Percentiles rank a stretch among this genome's conserved stretches.
Conservation (phyloP, 176 grass and related monocot genomes). For the Carex littledalei region DNA sequence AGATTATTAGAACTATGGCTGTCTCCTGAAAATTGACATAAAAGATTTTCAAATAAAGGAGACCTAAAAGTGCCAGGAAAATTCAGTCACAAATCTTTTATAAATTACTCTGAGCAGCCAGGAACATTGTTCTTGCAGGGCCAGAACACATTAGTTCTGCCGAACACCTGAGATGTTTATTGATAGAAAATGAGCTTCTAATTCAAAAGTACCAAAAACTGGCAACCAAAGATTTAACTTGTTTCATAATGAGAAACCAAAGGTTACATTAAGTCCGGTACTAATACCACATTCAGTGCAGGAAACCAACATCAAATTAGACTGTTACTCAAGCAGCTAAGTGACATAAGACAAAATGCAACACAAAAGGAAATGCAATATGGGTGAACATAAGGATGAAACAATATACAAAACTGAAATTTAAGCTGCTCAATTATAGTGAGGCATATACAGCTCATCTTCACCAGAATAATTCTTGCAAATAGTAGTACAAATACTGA, state of each 20-base stretch:
- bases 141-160: too few species aligned
- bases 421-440: not conserved
- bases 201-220: not conserved
- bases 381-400: not conserved
- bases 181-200: not conserved
- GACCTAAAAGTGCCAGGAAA: too few species aligned
- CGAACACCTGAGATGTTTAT: not conserved
- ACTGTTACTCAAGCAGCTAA: too few species aligned
- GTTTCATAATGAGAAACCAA: not conserved
- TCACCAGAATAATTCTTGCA: not conserved
- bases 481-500: not conserved
- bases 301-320: too few species aligned
- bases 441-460: not conserved
- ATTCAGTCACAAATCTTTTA: too few species aligned
- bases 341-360: too few species aligned
- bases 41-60: too few species aligned
- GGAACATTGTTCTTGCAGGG: too few species aligned
- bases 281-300: not conserved
- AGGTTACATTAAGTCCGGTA: too few species aligned
- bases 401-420: not conserved
- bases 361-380: not conserved
- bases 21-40: too few species aligned
- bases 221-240: not conserved
- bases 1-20: too few species aligned
- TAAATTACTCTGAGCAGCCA: too few species aligned